Conservation (phyloP, 306 rosid species). For the Rosa multiflora region DNA sequence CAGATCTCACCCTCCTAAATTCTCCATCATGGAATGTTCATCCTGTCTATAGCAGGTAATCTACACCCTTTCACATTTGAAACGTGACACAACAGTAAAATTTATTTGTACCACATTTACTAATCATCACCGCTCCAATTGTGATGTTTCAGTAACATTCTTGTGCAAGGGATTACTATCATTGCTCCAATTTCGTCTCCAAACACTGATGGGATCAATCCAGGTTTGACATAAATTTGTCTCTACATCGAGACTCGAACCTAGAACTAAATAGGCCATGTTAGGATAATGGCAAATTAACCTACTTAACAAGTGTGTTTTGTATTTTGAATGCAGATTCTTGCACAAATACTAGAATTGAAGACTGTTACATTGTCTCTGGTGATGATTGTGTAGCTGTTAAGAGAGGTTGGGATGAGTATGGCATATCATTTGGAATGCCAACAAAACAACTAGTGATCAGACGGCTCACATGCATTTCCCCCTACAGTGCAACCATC, state of each 20-base stretch:
- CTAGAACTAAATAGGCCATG: neutral
- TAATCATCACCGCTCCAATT: neutral
- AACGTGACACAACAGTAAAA: neutral
- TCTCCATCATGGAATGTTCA: constrained; percentile 52
- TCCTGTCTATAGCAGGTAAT: constrained; percentile 50
- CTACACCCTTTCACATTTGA: neutral
- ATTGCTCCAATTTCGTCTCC: constrained; percentile 51
- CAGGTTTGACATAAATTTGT: constrained; percentile 25
- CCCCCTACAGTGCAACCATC: constrained; percentile 46
- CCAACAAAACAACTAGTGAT: constrained; percentile 45
- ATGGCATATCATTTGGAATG: constrained; percentile 43
- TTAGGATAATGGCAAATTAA: neutral
- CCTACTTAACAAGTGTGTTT: neutral
- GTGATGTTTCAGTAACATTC: constrained; percentile 35
- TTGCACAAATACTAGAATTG: constrained; percentile 49
- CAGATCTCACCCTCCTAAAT: constrained; percentile 42
- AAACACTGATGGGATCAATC: constrained; percentile 53
- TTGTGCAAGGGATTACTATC: constrained; percentile 47
- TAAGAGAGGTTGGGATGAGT: constrained; percentile 59
- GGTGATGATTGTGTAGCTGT: constrained; percentile 57
- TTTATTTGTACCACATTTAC: neutral
- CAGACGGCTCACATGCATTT: constrained; percentile 45
- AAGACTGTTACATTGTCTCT: constrained; percentile 51
- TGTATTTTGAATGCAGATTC: constrained; percentile 31
- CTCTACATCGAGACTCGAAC: neutral